Base-by-base conservation (phyloP, 331 rosid species). In the Telfairia occidentalis region DNA sequence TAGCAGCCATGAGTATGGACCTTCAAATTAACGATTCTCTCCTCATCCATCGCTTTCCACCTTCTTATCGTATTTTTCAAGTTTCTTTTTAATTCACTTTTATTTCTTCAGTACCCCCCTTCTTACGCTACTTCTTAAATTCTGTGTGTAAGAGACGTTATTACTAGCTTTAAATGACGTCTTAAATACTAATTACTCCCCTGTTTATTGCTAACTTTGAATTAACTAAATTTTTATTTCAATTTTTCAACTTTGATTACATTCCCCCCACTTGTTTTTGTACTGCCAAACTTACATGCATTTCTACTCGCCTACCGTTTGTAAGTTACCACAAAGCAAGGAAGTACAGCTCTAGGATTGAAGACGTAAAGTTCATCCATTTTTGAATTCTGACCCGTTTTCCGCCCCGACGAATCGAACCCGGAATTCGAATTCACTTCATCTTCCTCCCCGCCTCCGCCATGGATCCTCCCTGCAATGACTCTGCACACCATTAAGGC, bases 401-500 rank as follows among this genome's bases (percentile, higher is more conserved):
- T 29, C 21, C 54, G 16, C 40, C 57, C 42, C 29, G 64, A 37
- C 11, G 59, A 45, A 45, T 60, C 48, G 16, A 40, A 60, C 60
- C 34, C 60, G 11, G 40, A 58, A 28, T 28, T 18, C 0, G 3
- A 5, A 0, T 18, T 58, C 42, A 6, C 30, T 38, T 23, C 50
- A 30, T 28, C 72, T 48, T 61, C 32, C 34, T 40, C 71, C 58
- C 15, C 5, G n/a, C 24, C 38, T 50, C 77, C 32, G 2, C 19
- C 23, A 12, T n/a, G 0, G 9, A 76, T 34, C 46, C 60, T 59
- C 16, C 78, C 78, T 18, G 78, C 78, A 60, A 59, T 43, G 4
- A 76, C 78, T 45, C 72, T 60, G 53, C 78, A 76, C 71, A 76
- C 46, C 71, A 60, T 18, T 45, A 76, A 15, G 9, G 59, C 72